Evolutionary conservation across 352 stramenopile genomes (phyloP).

Genomic region (Phytophthora parvispora): DNA sequence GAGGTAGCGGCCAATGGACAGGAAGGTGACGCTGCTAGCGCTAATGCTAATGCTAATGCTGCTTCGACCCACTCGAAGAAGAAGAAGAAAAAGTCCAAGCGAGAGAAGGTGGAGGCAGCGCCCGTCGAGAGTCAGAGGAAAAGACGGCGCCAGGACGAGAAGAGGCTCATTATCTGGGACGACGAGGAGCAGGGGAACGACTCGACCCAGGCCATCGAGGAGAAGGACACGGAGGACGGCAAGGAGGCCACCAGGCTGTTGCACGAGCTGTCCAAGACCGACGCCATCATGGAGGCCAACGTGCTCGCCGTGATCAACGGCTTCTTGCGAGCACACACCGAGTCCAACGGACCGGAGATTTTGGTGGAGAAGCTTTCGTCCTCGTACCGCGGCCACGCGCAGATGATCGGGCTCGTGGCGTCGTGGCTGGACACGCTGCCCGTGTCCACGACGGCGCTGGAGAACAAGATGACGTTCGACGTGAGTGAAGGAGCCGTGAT

Average conservation of each 20-base stretch:
- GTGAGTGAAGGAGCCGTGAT: slow-evolving; percentile 71
- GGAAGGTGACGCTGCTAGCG: neutral
- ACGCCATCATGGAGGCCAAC: slow-evolving; percentile 89
- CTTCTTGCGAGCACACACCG: slow-evolving; percentile 82
- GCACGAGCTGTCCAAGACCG: slow-evolving; percentile 72
- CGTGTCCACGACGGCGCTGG: slow-evolving; percentile 62
- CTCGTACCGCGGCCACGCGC: slow-evolving; percentile 87
- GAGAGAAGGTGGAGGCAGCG: slow-evolving; percentile 30
- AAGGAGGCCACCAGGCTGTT: slow-evolving; percentile 81
- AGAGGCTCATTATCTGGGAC: slow-evolving; percentile 88
- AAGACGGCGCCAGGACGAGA: slow-evolving; percentile 59
- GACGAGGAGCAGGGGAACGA: slow-evolving; percentile 61
- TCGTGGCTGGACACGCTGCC: slow-evolving; percentile 84
- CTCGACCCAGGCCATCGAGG: slow-evolving; percentile 46
- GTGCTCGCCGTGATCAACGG: slow-evolving; percentile 87
- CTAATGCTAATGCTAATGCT: neutral
- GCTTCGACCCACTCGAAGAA: slow-evolving; percentile 24
- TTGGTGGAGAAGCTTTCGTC: slow-evolving; percentile 89
- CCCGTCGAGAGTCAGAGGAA: slow-evolving; percentile 42
- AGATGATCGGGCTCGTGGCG: slow-evolving; percentile 90
- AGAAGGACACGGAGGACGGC: slow-evolving; percentile 76
- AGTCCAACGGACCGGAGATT: slow-evolving; percentile 86
- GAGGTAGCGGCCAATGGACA: neutral
- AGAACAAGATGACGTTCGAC: slow-evolving; percentile 85
- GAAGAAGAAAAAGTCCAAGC: slow-evolving; percentile 59